phyloP scores from a whole-genome alignment of 1,284 basidiomycete species.

The Cryptococcus sp. region DNA sequence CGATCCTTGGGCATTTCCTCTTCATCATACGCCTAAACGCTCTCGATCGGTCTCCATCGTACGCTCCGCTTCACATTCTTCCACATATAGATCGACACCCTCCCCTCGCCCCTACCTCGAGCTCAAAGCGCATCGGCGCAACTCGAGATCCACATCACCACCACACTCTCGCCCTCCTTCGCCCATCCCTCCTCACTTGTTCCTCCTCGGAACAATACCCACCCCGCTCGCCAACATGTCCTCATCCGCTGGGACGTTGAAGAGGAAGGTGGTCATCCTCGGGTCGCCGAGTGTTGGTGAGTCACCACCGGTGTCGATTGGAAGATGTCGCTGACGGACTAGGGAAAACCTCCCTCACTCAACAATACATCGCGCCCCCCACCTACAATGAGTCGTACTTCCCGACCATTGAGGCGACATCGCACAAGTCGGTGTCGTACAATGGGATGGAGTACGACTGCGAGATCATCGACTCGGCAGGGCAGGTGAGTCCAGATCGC shows the following conservation, averaged over 20 bases:
- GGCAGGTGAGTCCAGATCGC: constrained; percentile 52
- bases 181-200: not conserved
- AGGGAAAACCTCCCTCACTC: constrained; percentile 75
- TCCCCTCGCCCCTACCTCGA: not conserved
- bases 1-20: constrained; percentile 1
- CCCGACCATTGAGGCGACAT: constrained; percentile 89
- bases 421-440: constrained; percentile 75
- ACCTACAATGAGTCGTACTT: constrained; percentile 77
- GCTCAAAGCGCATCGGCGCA: not conserved
- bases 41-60: not conserved
- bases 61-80: too few species aligned
- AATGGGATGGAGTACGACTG: constrained; percentile 83
- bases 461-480: constrained; percentile 98
- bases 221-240: not conserved
- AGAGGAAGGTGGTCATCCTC: constrained; percentile 76
- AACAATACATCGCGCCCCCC: constrained; percentile 63
- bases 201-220: not conserved
- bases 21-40: not conserved
- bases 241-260: constrained; percentile 39
- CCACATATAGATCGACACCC: not conserved
- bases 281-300: constrained; percentile 73
- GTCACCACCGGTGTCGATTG: constrained; percentile 28
- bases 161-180: not conserved
- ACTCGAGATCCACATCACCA: not conserved
- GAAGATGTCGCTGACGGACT: constrained; percentile 5